Evolutionary conservation across 129 eudicot genomes (phyloP), one percentile per base, ranked within the genome.

Genomic region (Centella asiatica): DNA sequence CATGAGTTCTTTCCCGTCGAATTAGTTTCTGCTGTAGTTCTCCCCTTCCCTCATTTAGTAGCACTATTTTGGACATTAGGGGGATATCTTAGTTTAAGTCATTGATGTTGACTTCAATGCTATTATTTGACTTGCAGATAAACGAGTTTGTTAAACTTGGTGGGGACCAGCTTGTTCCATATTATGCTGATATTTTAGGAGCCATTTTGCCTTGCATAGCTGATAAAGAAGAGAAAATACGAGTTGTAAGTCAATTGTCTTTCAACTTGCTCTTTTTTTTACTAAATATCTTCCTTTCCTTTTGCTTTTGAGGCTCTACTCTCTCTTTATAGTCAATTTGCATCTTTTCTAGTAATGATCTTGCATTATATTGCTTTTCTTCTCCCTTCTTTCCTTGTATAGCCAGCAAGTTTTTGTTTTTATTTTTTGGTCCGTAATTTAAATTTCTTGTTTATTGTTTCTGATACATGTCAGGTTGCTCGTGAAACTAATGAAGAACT

Each of bases 91-190:
- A 18, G 44, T 46, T 59, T 20, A 39, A 51, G 15, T 44, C 37
- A 45, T 59, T 17, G 32, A 31, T 5, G 42, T 72, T 26, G 39
- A 52, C 58, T 33, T 66, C 22, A 61, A 46, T 50, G 37, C 50
- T 24, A 54, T 57, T 15, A 26, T 64, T 69, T 63, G 33, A 28
- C 68, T 2, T 75, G 77, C 88, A 90, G 98, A 87, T 90, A 37
- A 81, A 86, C 54, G 98, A 90, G 90, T 86, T 90, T 75, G 94
- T 90, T 36, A 90, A 87, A 75, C 95, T 90, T 66, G 95, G 98
- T 27, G 98, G 98, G 60, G 95, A 90, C 72, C 98, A 90, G 62
- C 82, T 90, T 58, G 88, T 90, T 76, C 95, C 98, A 45, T 83
- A 92, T 76, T 92, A 92, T 80, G 96, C 98, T 44, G 96, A 80